Percentiles rank a stretch among this genome's conserved stretches.
Evolutionary conservation across 2,329 filamentous ascomycete species (phyloP).

Genomic region (Raffaelea arxii): DNA sequence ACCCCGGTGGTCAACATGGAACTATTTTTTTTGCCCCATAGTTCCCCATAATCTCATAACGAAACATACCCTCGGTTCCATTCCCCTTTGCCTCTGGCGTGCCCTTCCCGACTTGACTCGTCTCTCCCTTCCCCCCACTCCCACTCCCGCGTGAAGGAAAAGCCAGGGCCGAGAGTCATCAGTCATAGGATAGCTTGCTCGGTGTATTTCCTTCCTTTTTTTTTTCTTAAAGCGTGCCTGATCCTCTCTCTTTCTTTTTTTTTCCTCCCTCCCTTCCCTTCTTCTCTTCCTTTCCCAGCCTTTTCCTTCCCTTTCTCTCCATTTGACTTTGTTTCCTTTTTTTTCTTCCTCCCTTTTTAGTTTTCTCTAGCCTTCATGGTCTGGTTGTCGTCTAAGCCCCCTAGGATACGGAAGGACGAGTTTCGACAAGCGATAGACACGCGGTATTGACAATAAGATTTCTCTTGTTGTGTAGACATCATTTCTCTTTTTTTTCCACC

Average conservation of each 20-base stretch:
- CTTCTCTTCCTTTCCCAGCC: neutral
- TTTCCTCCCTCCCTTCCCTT: neutral
- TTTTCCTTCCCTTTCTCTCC: neutral
- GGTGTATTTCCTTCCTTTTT: neutral
- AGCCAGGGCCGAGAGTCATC: too few relatives aligned
- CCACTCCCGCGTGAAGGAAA: too few relatives aligned
- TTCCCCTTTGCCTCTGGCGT: neutral
- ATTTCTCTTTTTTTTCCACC: neutral
- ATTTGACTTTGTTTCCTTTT: neutral
- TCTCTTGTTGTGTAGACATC: too few relatives aligned
- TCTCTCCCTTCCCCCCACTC: neutral
- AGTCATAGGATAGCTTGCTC: too few relatives aligned
- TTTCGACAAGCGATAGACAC: constrained; percentile 10
- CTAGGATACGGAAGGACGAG: constrained; percentile 16
- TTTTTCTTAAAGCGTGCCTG: neutral
- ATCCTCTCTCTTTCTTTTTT: neutral
- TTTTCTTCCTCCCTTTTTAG: neutral
- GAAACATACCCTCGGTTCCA: neutral
- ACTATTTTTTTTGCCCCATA: too few relatives aligned
- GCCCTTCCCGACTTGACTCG: neutral
- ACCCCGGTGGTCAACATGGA: too few relatives aligned
- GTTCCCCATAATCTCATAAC: neutral
- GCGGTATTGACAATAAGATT: neutral
- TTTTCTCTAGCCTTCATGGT: constrained; percentile 10
- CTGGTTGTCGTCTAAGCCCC: constrained; percentile 13